A percentile compares a stretch with the other conserved stretches of the same genome.
phyloP scores from a whole-genome alignment of 1,284 basidiomycete genomes.

The Sanghuangporus sanghuang region DNA sequence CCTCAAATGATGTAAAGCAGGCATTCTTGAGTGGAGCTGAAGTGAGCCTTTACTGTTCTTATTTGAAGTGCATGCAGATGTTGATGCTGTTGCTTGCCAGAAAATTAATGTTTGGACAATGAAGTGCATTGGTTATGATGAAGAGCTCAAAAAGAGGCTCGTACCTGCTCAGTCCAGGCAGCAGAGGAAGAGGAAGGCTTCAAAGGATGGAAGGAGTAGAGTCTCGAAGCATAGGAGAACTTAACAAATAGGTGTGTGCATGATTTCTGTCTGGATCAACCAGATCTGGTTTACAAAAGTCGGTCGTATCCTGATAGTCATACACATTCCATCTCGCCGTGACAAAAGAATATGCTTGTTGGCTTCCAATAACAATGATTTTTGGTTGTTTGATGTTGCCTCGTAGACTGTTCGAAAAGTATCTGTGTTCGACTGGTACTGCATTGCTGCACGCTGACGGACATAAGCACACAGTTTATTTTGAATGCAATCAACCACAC shows the following conservation, averaged over 20 bases:
- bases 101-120: conserved; percentile 26
- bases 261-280: too few relatives aligned
- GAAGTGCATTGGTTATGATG: conserved; percentile 28
- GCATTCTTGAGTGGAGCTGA: not conserved
- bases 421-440: not conserved
- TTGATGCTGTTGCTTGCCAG: conserved; percentile 7
- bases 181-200: not conserved
- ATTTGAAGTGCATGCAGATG: not conserved
- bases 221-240: not conserved
- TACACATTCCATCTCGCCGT: too few relatives aligned
- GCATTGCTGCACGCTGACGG: not conserved
- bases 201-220: not conserved
- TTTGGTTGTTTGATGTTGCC: too few relatives aligned
- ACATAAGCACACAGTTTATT: not conserved
- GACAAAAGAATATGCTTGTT: too few relatives aligned
- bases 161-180: not conserved
- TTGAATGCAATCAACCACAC: not conserved
- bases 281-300: too few relatives aligned
- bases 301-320: too few relatives aligned
- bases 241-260: not conserved
- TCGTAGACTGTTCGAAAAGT: not conserved
- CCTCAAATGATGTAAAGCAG: not conserved
- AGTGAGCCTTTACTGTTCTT: not conserved
- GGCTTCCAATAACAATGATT: too few relatives aligned
- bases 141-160: conserved; percentile 21